These are phyloP conservation scores for Ogataea glucozyma DNA, from an alignment of 805 yeast genomes.

Conservation along the genomic window DNA sequence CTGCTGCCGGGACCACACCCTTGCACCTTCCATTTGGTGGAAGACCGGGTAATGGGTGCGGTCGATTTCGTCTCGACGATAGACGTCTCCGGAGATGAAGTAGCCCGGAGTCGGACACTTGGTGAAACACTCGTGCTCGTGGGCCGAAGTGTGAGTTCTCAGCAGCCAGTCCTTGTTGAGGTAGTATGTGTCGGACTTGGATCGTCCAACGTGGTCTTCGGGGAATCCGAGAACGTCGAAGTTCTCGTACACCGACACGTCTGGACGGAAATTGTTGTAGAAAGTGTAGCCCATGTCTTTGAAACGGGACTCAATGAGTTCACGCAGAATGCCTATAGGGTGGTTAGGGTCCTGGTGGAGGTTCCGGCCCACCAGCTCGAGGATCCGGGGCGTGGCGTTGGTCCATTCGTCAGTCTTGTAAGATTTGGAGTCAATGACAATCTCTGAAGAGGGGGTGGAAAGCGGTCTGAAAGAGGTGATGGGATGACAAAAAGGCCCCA, in stretches of 20 bases:
- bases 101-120: constrained; percentile 75
- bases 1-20: constrained; percentile 68
- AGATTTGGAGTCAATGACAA: constrained; percentile 46
- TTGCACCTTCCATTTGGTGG: constrained; percentile 97
- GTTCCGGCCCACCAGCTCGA: constrained; percentile 66
- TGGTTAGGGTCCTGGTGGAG: constrained; percentile 75
- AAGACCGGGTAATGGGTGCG: constrained; percentile 96
- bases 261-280: constrained; percentile 79
- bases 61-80: constrained; percentile 93
- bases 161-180: constrained; percentile 69
- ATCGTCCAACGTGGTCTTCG: constrained; percentile 87
- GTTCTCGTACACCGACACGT: constrained; percentile 78
- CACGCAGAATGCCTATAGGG: constrained; percentile 85
- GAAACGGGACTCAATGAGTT: constrained; percentile 70
- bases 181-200: constrained; percentile 91
- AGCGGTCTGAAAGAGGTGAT: background rate
- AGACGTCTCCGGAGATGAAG: constrained; percentile 93
- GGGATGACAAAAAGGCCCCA: too few species aligned
- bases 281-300: constrained; percentile 68
- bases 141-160: constrained; percentile 97
- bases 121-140: constrained; percentile 83
- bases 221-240: constrained; percentile 94
- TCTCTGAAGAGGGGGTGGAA: constrained; percentile 2
- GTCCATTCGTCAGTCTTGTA: constrained; percentile 77
- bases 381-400: constrained; percentile 76